Evolutionary conservation across 495 filamentous ascomycete species (phyloP), one percentile per base, ranked within the genome.

Genomic region (Penicillium bialowiezense): DNA sequence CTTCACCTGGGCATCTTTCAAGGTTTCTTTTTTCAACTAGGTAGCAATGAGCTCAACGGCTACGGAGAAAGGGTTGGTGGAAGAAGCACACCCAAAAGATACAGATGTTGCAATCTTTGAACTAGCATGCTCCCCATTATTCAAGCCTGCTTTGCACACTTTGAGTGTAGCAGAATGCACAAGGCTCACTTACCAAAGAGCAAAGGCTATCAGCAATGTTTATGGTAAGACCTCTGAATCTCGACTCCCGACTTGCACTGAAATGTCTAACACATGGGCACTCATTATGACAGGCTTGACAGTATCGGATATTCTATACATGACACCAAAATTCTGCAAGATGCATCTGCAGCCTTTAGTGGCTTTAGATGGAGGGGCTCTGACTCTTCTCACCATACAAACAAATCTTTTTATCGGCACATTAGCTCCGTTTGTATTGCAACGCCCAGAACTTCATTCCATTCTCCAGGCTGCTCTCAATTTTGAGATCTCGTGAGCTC

Each of bases 331-430:
- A 8, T 59, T 63, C 19, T 63, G 56, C 51, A 40, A 48, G n/a
- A 7, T 65, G 13, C 54, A 63, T 13, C 42, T 7, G 2, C 56
- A 63, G 17, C 18, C 15, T 2, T 35, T 66, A 3, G 17, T 19
- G 2, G 41, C 48, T 3, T 4, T 58, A 5, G 60, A 66, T 29
- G 26, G 34, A 15, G 54, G 36, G 7, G 57, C 60, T 13, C 31
- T 48, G 1, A 68, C 64, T 5, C 53, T 66, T 13, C 29, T 67
- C 1, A 56, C 33, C 21, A 68, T 71, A 7, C 70, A 71, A 35
- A 65, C 55, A 55, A 73, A 71, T 28, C 54, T 71, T 3, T 62
- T 65, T 32, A 63, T 60, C 5, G 65, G 69, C 13, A 73, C 68
- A 6, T 51, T 69, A 20, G 66, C 64, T 12, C 54, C 54, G 21